These are phyloP conservation scores for Blastobotrys indianensis DNA, from an alignment of 1,139 yeast species.

Conservation along the genomic window DNA sequence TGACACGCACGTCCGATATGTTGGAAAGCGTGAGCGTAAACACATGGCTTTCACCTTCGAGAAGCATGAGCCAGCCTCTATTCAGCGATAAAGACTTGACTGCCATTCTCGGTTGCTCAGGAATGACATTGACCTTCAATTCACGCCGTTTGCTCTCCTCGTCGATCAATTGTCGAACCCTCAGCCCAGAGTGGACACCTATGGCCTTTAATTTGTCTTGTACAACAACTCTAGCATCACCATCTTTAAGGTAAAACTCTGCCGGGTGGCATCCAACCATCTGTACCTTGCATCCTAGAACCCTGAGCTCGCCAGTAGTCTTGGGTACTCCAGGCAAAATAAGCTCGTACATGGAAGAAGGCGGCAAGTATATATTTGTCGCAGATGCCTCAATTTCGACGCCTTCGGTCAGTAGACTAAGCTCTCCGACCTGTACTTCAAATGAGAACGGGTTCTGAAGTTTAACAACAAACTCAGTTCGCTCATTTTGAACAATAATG, in stretches of 20 bases:
- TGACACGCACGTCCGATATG: slow-evolving; percentile 50
- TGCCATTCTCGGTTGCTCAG: slow-evolving; percentile 62
- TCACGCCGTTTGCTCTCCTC: slow-evolving; percentile 9
- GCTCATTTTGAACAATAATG: slow-evolving; percentile 25
- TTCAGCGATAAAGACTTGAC: slow-evolving; percentile 49
- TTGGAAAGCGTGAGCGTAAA: slow-evolving; percentile 54
- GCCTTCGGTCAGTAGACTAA: slow-evolving; percentile 32
- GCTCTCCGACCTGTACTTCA: slow-evolving; percentile 56
- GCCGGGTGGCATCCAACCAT: slow-evolving; percentile 42
- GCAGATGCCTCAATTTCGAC: slow-evolving; percentile 22
- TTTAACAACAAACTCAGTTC: slow-evolving; percentile 40
- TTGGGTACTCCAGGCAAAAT: slow-evolving; percentile 42
- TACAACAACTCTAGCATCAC: slow-evolving; percentile 18
- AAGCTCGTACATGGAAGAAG: slow-evolving; percentile 39
- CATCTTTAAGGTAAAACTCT: slow-evolving; percentile 32
- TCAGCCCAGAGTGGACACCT: slow-evolving; percentile 26
- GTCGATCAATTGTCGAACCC: slow-evolving; percentile 6
- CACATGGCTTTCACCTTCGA: slow-evolving; percentile 64
- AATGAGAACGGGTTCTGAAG: slow-evolving; percentile 81
- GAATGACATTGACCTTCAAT: slow-evolving; percentile 41
- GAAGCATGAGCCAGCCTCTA: slow-evolving; percentile 67
- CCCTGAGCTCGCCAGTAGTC: slow-evolving; percentile 37
- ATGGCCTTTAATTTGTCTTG: slow-evolving; percentile 27
- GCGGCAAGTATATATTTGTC: slow-evolving; percentile 34
- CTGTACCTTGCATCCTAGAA: slow-evolving; percentile 43